Base-by-base conservation (phyloP, 1,139 yeast species). In the Schizosaccharomyces versatilis region DNA sequence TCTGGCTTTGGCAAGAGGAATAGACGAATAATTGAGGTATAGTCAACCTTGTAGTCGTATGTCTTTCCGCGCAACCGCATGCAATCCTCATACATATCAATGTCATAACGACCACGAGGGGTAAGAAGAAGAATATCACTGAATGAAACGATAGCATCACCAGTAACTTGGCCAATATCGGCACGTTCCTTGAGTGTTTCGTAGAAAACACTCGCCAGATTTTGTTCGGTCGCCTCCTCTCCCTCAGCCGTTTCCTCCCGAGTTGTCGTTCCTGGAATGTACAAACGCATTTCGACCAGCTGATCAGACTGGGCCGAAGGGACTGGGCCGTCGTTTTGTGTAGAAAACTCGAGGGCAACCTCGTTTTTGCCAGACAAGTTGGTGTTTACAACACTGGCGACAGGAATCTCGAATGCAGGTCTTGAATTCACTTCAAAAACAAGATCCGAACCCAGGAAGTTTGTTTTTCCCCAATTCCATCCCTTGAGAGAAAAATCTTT, bases 401-500 rank as follows among this genome's bases (percentile, higher is more conserved):
- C 90, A 5, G 97, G 96, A 52, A 93, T 69, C 68, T 90, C 98
- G 67, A 90, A 90, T 17, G 82, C 78, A 1, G 98, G 97, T 63
- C 83, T 82, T 62, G 86, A 86, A 63, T 84, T 84, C 41, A 88
- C 80, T 57, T 80, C 80, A 69, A 93, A 88, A 39, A 85, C 77
- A 68, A 90, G 72, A 66, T 90, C 98, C 62, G 86, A 84, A 65
- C 95, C 78, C 12, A 94, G 95, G 67, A 93, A 77, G 66, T 88
- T 95, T 9, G 90, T 75, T 60, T 81, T 80, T 56, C 99, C 99
- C 98, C 98, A 90, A 68, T 90, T 90, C 98, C 98, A 90, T 47
- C 99, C 99, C 69, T 96, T 78, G 61, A 90, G 71, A 6, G 96
- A 83, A 67, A 90, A 98, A 63, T 90, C 97, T 63, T 75, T 78